Conservation (phyloP, 371 early-diverging fungal species). For the Mucor circinelloides region DNA sequence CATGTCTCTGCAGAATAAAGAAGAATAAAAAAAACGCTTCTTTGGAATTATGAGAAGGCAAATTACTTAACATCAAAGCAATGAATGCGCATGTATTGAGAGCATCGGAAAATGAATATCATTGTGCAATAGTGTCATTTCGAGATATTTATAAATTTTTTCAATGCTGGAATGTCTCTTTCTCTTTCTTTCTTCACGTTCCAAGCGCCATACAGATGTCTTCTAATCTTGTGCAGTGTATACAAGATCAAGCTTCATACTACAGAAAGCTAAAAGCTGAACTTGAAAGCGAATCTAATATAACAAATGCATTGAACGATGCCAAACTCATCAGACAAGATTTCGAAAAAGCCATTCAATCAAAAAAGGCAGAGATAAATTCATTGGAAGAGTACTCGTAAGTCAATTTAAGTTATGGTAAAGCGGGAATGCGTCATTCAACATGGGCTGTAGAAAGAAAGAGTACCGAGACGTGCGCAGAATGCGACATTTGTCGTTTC, state of each 20-base stretch:
- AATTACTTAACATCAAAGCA: background rate
- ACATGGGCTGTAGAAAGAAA: slow-evolving; percentile 27
- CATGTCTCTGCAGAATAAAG: slow-evolving; percentile 97
- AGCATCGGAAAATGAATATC: background rate
- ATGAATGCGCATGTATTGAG: background rate
- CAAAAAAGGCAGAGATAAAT: slow-evolving; percentile 14
- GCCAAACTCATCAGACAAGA: background rate
- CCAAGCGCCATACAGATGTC: slow-evolving; percentile 1
- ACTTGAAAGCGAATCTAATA: slow-evolving; percentile 5
- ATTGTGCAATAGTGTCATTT: background rate
- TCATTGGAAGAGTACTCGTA: slow-evolving; percentile 26
- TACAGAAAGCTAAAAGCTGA: slow-evolving; percentile 10
- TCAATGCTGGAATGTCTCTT: background rate
- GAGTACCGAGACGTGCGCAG: slow-evolving; percentile 44
- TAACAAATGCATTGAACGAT: slow-evolving; percentile 1
- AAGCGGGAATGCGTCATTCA: background rate
- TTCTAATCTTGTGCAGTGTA: slow-evolving; percentile 14
- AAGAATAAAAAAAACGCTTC: slow-evolving; percentile 95
- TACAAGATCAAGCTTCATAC: slow-evolving; percentile 25
- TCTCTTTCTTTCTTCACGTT: background rate
- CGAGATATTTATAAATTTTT: background rate
- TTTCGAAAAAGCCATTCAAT: background rate
- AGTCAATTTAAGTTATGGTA: background rate
- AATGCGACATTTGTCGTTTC: slow-evolving; percentile 36
- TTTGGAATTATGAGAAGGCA: background rate